Percentiles rank a stretch among this genome's conserved stretches.
Conservation (phyloP, 2,329 filamentous ascomycete species). For the Cladophialophora yegresii region DNA sequence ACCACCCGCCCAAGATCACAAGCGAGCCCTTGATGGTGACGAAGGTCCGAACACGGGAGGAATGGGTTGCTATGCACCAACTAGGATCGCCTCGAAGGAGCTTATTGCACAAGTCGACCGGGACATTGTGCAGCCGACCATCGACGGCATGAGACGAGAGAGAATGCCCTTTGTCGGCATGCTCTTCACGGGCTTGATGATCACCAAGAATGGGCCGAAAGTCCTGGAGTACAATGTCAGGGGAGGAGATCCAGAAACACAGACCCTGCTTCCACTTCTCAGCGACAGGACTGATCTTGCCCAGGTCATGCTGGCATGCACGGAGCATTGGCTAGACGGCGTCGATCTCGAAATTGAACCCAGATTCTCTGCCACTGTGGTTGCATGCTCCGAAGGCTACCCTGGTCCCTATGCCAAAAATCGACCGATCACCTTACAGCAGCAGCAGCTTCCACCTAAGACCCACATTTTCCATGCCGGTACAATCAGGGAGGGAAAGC, state of each 20-base stretch:
- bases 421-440: constrained; percentile 60
- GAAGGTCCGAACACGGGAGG: constrained; percentile 91
- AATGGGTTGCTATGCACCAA: constrained; percentile 97
- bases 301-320: constrained; percentile 83
- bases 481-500: constrained; percentile 59
- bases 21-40: constrained; percentile 88
- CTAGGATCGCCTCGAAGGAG: constrained; percentile 71
- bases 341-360: constrained; percentile 67
- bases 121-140: constrained; percentile 83
- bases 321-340: constrained; percentile 70
- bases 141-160: constrained; percentile 84
- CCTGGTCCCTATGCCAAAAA: constrained; percentile 84
- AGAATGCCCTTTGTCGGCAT: constrained; percentile 69
- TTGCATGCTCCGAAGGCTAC: constrained; percentile 91
- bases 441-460: constrained; percentile 51
- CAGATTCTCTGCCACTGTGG: constrained; percentile 82
- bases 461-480: constrained; percentile 91
- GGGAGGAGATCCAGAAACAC: constrained; percentile 89
- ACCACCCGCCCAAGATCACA: constrained; percentile 94
- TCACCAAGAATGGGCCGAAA: constrained; percentile 77
- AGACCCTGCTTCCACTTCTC: constrained; percentile 74
- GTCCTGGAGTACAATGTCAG: constrained; percentile 91
- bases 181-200: constrained; percentile 90
- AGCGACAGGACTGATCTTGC: constrained; percentile 78
- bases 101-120: constrained; percentile 77